These are phyloP conservation scores for Dactylonectria estremocensis DNA, from an alignment of 2,329 filamentous ascomycete species.

Conservation along the genomic window DNA sequence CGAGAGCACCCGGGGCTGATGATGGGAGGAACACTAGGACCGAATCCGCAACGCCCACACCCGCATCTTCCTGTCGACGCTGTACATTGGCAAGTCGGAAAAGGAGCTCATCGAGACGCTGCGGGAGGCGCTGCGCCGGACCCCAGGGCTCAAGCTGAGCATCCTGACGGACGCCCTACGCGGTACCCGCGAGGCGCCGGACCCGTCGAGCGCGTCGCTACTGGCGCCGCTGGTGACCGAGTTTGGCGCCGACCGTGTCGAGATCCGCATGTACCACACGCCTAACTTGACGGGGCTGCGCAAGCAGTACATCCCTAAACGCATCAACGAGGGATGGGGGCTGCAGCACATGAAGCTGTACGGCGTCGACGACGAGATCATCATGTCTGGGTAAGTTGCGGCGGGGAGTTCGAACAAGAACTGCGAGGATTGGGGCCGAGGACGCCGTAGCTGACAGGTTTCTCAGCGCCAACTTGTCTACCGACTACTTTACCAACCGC, in stretches of 20 bases:
- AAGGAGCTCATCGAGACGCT: slow-evolving; percentile 88
- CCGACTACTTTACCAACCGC: slow-evolving; percentile 96
- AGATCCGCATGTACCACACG: slow-evolving; percentile 98
- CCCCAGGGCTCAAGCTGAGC: slow-evolving; percentile 84
- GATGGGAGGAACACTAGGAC: slow-evolving; percentile 61
- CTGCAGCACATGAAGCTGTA: slow-evolving; percentile 99
- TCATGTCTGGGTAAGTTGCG: slow-evolving; percentile 82
- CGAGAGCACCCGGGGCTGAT: slow-evolving; percentile 28
- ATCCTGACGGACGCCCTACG: slow-evolving; percentile 93
- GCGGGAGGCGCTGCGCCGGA: slow-evolving; percentile 79
- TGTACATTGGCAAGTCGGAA: slow-evolving; percentile 97
- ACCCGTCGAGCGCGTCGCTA: slow-evolving; percentile 89
- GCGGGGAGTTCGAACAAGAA: not conserved
- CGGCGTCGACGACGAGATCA: slow-evolving; percentile 94
- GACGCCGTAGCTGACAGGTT: slow-evolving; percentile 42
- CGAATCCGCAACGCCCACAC: slow-evolving; percentile 86
- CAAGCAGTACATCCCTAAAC: slow-evolving; percentile 86
- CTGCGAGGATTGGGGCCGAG: not conserved
- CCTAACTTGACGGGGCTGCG: slow-evolving; percentile 91
- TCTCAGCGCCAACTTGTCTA: slow-evolving; percentile 83
- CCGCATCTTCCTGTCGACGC: slow-evolving; percentile 92
- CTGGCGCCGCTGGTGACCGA: slow-evolving; percentile 87
- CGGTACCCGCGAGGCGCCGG: slow-evolving; percentile 90
- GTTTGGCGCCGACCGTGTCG: slow-evolving; percentile 87
- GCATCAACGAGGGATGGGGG: slow-evolving; percentile 98